Conservation (phyloP, 1,284 basidiomycete genomes). For the Ceratobasidium sp. region DNA sequence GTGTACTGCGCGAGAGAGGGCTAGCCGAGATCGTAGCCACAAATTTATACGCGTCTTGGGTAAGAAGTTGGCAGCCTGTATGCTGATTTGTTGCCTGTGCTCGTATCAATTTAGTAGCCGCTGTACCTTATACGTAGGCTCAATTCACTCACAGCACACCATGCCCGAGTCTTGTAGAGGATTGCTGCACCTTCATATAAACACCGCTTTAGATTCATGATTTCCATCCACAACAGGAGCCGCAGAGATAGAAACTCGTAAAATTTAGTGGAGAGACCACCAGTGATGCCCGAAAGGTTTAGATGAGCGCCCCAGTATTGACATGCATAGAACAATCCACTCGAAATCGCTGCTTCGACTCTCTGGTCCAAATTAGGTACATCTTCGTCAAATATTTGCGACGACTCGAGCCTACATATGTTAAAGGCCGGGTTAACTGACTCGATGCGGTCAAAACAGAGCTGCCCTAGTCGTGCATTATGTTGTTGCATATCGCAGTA, state of each 20-base stretch:
- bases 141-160: too few species aligned
- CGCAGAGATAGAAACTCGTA: too few species aligned
- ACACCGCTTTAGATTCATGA: too few species aligned
- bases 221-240: too few species aligned
- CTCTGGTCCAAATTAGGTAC: not conserved
- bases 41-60: slow-evolving; percentile 30
- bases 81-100: too few species aligned
- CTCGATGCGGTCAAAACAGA: not conserved
- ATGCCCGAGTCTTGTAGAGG: too few species aligned
- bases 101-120: too few species aligned
- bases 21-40: not conserved
- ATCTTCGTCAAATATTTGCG: not conserved
- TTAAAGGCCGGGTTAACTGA: not conserved
- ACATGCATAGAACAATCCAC: not conserved
- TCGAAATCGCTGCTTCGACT: not conserved
- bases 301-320: slow-evolving; percentile 4
- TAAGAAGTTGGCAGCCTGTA: too few species aligned
- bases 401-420: not conserved
- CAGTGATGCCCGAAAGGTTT: too few species aligned
- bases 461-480: not conserved
- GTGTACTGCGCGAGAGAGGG: slow-evolving; percentile 23
- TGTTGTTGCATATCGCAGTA: slow-evolving; percentile 5
- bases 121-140: too few species aligned
- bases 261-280: too few species aligned
- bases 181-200: too few species aligned